Evolutionary conservation across 495 filamentous ascomycete genomes (phyloP).

Genomic region (Trichoderma erinaceum): DNA sequence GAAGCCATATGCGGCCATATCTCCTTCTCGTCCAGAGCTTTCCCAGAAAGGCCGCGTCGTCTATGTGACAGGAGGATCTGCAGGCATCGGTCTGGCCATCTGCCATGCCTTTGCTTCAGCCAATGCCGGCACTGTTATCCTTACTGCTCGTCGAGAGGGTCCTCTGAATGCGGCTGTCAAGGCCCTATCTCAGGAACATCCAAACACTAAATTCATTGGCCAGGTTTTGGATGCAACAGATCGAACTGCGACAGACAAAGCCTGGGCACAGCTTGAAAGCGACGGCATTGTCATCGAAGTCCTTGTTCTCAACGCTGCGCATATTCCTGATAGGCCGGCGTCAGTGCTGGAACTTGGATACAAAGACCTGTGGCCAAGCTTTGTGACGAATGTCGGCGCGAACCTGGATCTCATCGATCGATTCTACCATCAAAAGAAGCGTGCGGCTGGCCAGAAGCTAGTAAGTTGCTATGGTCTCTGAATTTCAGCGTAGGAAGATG

Average conservation of each 20-base stretch:
- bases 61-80: constrained; percentile 41
- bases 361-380: constrained; percentile 26
- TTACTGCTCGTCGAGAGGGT: constrained; percentile 27
- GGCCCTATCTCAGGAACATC: constrained; percentile 17
- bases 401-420: constrained; percentile 31
- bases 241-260: constrained; percentile 20
- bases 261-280: constrained; percentile 31
- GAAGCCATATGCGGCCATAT: constrained; percentile 37
- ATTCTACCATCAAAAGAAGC: constrained; percentile 29
- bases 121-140: constrained; percentile 27
- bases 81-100: constrained; percentile 34
- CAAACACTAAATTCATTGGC: constrained; percentile 22
- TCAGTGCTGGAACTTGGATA: constrained; percentile 24
- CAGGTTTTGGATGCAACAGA: constrained; percentile 25
- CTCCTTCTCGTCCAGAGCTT: constrained; percentile 34
- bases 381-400: constrained; percentile 31
- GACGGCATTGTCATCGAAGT: constrained; percentile 34
- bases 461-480: not conserved
- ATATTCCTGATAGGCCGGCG: constrained; percentile 8
- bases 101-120: constrained; percentile 33
- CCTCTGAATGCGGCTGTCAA: constrained; percentile 18
- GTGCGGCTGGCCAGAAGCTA: constrained; percentile 4
- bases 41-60: constrained; percentile 40
- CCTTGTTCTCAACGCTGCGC: constrained; percentile 34
- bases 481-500: not conserved